A percentile compares a stretch with the other conserved stretches of the same genome.
Evolutionary conservation across 352 stramenopile species (phyloP).

Genomic region (Phytophthora ohioensis): DNA sequence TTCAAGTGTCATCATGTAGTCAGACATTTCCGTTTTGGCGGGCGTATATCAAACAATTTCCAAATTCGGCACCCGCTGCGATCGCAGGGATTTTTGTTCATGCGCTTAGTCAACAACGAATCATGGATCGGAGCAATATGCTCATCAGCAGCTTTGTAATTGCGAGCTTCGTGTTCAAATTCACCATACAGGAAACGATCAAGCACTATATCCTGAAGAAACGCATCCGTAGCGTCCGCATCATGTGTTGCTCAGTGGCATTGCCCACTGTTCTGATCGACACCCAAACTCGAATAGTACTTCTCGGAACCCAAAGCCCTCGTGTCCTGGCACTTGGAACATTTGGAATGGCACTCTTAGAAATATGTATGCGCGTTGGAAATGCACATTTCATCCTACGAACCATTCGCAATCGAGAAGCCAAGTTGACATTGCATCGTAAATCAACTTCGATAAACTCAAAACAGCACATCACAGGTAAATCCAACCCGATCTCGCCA

Average conservation of each 20-base stretch:
- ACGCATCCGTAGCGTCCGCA: conserved; percentile 33
- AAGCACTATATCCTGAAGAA: conserved; percentile 41
- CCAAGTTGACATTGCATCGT: not conserved
- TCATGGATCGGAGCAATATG: conserved; percentile 7
- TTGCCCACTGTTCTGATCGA: conserved; percentile 54
- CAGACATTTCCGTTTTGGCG: conserved; percentile 22
- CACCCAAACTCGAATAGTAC: conserved; percentile 47
- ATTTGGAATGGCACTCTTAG: conserved; percentile 40
- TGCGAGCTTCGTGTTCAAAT: conserved; percentile 41
- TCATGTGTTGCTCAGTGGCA: conserved; percentile 45
- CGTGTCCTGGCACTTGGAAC: conserved; percentile 26
- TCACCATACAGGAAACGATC: conserved; percentile 42
- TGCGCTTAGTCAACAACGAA: conserved; percentile 19
- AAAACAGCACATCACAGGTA: not conserved
- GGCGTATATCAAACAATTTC: conserved; percentile 19
- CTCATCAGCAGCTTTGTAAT: conserved; percentile 26
- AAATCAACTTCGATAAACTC: not conserved
- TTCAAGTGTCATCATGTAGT: no score
- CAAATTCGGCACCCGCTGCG: conserved; percentile 22
- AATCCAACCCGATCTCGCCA: not conserved
- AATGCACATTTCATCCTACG: conserved; percentile 33
- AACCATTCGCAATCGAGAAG: conserved; percentile 23
- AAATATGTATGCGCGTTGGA: conserved; percentile 35
- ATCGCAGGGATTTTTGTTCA: conserved; percentile 38
- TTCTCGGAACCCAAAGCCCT: conserved; percentile 38